A percentile compares a stretch with the other conserved stretches of the same genome.
phyloP scores from a whole-genome alignment of 768 basidiomycete species.

The Chalciporus sphaerocephalus region DNA sequence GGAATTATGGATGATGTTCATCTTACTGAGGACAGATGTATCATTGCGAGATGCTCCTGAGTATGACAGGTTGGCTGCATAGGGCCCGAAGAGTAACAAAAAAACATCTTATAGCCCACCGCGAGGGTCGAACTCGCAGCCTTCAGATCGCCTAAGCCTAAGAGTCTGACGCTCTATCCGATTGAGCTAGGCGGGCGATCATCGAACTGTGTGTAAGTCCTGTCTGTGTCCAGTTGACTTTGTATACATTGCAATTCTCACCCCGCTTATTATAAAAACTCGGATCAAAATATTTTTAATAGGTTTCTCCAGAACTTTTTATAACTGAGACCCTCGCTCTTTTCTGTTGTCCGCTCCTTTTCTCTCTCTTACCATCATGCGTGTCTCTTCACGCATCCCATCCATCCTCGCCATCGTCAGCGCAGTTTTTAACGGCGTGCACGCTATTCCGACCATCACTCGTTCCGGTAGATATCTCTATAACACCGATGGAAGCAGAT shows the following conservation, averaged over 20 bases:
- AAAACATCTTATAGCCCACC: constrained; percentile 57
- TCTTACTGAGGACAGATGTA: not conserved
- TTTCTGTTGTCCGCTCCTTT: constrained; percentile 3
- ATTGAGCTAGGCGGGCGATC: constrained; percentile 65
- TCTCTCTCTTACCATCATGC: constrained; percentile 23
- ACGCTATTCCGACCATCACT: constrained; percentile 66
- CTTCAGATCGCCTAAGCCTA: constrained; percentile 51
- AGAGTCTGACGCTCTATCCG: constrained; percentile 67
- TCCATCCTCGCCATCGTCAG: constrained; percentile 35
- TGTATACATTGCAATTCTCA: not conserved
- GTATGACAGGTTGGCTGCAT: too few species aligned
- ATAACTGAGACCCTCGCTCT: not conserved
- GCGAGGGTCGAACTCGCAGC: constrained; percentile 64
- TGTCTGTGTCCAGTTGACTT: not conserved
- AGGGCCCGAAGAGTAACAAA: too few species aligned
- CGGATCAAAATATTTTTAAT: not conserved
- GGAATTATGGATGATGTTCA: constrained; percentile 1
- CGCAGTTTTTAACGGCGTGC: constrained; percentile 44
- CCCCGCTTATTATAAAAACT: not conserved
- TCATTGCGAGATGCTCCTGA: too few species aligned
- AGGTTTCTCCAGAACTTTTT: not conserved
- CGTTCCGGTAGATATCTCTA: constrained; percentile 80
- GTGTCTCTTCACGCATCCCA: constrained; percentile 15
- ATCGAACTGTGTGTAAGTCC: too few species aligned
- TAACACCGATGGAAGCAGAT: constrained; percentile 65